These are phyloP conservation scores for Chaetomiaceae sp. DNA, from an alignment of 2,329 filamentous ascomycete genomes.

Conservation along the genomic window DNA sequence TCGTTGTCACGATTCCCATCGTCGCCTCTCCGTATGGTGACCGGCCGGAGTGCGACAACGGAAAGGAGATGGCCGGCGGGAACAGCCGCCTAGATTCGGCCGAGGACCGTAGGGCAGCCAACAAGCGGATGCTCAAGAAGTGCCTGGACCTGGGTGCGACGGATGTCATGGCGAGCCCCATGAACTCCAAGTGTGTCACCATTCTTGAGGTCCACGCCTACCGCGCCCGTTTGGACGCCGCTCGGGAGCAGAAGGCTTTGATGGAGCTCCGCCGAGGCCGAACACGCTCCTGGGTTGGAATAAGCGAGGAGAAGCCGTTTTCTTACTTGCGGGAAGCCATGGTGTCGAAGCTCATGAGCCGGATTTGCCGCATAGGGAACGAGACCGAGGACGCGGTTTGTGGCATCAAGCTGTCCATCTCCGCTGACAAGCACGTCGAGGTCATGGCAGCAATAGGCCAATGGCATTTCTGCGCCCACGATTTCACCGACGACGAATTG, in stretches of 20 bases:
- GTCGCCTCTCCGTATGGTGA: constrained; percentile 39
- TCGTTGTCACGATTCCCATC: constrained; percentile 54
- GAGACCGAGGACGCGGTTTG: constrained; percentile 58
- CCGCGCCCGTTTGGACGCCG: constrained; percentile 71
- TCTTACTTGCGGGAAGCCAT: constrained; percentile 88
- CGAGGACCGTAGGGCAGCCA: constrained; percentile 31
- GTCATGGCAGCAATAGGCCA: constrained; percentile 67
- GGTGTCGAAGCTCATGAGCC: constrained; percentile 85
- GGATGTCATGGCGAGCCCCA: constrained; percentile 77
- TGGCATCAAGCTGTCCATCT: constrained; percentile 64
- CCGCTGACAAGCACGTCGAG: constrained; percentile 57
- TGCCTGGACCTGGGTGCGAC: constrained; percentile 83
- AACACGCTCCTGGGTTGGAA: constrained; percentile 88
- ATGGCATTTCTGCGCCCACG: constrained; percentile 88
- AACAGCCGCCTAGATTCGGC: constrained; percentile 19
- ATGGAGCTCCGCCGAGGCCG: constrained; percentile 68
- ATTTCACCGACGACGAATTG: constrained; percentile 85
- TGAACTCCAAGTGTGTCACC: constrained; percentile 69
- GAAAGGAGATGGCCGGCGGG: constrained; percentile 26
- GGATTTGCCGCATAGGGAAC: constrained; percentile 71
- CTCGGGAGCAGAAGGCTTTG: constrained; percentile 67
- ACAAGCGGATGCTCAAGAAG: constrained; percentile 53
- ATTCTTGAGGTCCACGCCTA: constrained; percentile 80
- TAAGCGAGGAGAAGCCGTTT: constrained; percentile 80
- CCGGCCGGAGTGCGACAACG: constrained; percentile 19